Conservation (phyloP, 2,329 filamentous ascomycete genomes). For the Endothia cerciana region DNA sequence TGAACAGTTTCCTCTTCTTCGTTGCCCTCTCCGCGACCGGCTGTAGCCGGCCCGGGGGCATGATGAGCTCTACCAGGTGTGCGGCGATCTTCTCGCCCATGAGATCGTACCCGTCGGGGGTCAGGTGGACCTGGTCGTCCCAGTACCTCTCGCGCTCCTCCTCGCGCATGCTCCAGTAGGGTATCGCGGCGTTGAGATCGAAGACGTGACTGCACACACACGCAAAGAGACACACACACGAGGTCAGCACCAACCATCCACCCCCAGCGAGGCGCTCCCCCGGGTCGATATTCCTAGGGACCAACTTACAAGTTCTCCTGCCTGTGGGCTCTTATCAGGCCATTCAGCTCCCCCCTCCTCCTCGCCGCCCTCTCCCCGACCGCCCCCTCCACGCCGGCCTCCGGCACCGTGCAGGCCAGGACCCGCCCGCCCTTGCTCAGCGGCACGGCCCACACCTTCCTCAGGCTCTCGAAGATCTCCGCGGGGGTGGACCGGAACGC, state of each 20-base stretch:
- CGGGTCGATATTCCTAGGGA: neutral
- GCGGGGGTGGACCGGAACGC: constrained; percentile 41
- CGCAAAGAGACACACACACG: neutral
- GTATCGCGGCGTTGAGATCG: constrained; percentile 59
- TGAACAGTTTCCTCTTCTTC: constrained; percentile 36
- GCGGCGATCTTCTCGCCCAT: constrained; percentile 63
- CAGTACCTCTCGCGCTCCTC: constrained; percentile 55
- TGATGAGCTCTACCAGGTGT: constrained; percentile 52
- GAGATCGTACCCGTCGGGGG: constrained; percentile 61
- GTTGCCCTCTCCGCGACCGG: constrained; percentile 34
- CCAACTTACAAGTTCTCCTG: constrained; percentile 54
- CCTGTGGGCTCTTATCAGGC: constrained; percentile 49
- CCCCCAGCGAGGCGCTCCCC: too few species aligned
- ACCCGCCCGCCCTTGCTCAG: constrained; percentile 54
- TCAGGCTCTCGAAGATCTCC: constrained; percentile 49
- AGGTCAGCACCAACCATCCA: neutral
- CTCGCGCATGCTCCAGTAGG: constrained; percentile 54
- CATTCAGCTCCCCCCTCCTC: constrained; percentile 52
- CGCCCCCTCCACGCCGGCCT: constrained; percentile 41
- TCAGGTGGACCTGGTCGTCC: constrained; percentile 66
- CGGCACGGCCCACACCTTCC: constrained; percentile 51
- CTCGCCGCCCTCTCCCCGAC: constrained; percentile 34
- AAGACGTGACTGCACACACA: constrained; percentile 52
- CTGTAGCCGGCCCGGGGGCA: constrained; percentile 39
- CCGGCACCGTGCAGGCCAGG: constrained; percentile 62